Conservation (phyloP, 2,329 filamentous ascomycete species). For the Dactylellina drechsleri region DNA sequence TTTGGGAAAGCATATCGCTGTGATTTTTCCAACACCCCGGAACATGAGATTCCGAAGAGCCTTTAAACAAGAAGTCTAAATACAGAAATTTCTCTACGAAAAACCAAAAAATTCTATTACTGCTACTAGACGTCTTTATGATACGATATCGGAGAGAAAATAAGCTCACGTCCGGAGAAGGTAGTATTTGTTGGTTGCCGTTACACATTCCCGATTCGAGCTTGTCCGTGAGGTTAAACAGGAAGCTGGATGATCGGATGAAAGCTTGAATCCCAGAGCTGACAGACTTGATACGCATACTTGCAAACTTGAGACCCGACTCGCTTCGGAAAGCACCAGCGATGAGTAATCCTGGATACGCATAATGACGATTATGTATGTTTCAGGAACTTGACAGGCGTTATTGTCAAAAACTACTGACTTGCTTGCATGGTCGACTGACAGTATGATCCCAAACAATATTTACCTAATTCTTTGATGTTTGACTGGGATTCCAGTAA, state of each 20-base stretch:
- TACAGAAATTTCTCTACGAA: slow-evolving; percentile 1
- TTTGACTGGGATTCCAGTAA: too few species aligned
- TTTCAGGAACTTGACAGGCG: too few species aligned
- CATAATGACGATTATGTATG: not conserved
- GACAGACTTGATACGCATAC: too few species aligned
- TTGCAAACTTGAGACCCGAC: not conserved
- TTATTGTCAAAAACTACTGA: too few species aligned
- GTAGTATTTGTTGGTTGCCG: not conserved
- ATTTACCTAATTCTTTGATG: too few species aligned
- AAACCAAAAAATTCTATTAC: not conserved
- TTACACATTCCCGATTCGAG: not conserved
- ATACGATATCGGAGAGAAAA: not conserved
- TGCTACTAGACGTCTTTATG: not conserved
- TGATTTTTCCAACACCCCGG: slow-evolving; percentile 12
- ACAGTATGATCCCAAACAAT: too few species aligned
- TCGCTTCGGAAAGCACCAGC: not conserved
- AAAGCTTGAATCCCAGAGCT: too few species aligned
- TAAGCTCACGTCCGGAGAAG: slow-evolving; percentile 16
- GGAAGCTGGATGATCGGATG: not conserved
- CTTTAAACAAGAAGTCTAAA: slow-evolving; percentile 15
- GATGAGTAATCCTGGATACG: not conserved
- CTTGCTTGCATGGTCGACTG: too few species aligned
- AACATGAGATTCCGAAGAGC: slow-evolving; percentile 23
- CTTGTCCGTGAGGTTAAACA: not conserved
- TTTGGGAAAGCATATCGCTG: slow-evolving; percentile 3